Base-by-base conservation (phyloP, 805 yeast genomes). In the Metschnikowia noctiluminum region DNA sequence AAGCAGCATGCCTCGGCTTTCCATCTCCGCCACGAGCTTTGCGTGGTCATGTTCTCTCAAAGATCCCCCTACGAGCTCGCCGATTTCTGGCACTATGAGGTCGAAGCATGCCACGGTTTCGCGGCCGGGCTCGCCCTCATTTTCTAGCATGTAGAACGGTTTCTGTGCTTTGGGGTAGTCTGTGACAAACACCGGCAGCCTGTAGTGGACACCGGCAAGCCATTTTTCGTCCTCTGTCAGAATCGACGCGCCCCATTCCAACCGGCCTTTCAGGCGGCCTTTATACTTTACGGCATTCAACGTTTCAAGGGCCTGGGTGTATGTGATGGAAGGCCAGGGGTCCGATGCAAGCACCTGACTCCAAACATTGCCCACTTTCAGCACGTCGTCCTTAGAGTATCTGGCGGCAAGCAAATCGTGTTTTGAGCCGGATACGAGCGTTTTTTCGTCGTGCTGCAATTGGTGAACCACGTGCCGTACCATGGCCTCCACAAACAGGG, bases 51-150 rank as follows among this genome's bases (percentile, higher is more conserved):
- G 88, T 59, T 92, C 96, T 66, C 99, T 87, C 51, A 94, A 57
- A 0, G 97, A 89, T 0, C 99, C 99, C 2, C 99, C 99, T 7
- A 89, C 84, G 13, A 94, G 70, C 64, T 94, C 99, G 26, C 98
- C 99, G 48, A 94, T 78, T 15, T 85, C 92, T 0, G 99, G 99
- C 15, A 92, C 79, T 6, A 94, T 68, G 42, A 94, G 73, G 62
- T 94, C 99, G 61, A 82, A 94, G 60, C 98, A 91, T 0, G 87
- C 96, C 2, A 89, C 97, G 0, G 96, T 89, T 0, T 69, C 65
- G 12, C 45, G 43, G 30, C 13, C 62, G 9, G 34, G 30, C 2
- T 43, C 38, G 12, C 47, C 54, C n/a, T 45, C 50, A 16, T 81
- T 78, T 28, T 66, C 63, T 47, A 83, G 84, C 99, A 94, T 94